These are phyloP conservation scores for Candida smagusa DNA, from an alignment of 1,139 yeast species.

Conservation along the genomic window DNA sequence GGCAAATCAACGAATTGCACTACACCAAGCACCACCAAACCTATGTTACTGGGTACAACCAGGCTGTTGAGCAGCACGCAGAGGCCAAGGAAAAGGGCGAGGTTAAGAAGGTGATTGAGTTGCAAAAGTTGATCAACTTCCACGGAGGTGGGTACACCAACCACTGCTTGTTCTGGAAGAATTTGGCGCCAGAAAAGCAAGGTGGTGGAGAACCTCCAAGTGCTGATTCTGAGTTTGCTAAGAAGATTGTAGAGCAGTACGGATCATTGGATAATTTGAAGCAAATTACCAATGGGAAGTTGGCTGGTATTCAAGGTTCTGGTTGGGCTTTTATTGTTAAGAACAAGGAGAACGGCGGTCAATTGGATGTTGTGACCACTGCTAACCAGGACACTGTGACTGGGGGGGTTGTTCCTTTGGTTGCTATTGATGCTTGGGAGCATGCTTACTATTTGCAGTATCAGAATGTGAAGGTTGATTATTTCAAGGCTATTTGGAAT, in stretches of 20 bases:
- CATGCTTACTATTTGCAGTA: slow-evolving; percentile 97
- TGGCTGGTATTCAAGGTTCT: slow-evolving; percentile 94
- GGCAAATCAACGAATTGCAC: slow-evolving; percentile 85
- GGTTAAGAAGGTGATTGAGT: slow-evolving; percentile 61
- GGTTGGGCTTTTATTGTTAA: slow-evolving; percentile 97
- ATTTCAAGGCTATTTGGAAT: slow-evolving; percentile 95
- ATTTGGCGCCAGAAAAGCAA: slow-evolving; percentile 73
- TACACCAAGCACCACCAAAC: slow-evolving; percentile 94
- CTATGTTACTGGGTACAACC: slow-evolving; percentile 84
- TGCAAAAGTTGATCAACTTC: slow-evolving; percentile 82
- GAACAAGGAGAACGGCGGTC: slow-evolving; percentile 73
- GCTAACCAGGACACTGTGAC: slow-evolving; percentile 89
- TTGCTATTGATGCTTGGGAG: slow-evolving; percentile 98
- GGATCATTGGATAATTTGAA: slow-evolving; percentile 79
- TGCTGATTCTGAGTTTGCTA: slow-evolving; percentile 52
- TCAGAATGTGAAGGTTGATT: slow-evolving; percentile 90
- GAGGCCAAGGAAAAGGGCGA: slow-evolving; percentile 70
- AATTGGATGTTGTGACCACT: slow-evolving; percentile 81
- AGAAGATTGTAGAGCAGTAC: slow-evolving; percentile 63
- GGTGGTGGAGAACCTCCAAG: slow-evolving; percentile 87
- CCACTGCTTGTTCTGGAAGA: slow-evolving; percentile 89
- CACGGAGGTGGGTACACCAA: slow-evolving; percentile 94
- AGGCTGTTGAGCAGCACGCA: slow-evolving; percentile 73
- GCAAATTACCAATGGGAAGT: slow-evolving; percentile 63
- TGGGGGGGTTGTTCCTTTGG: slow-evolving; percentile 69